These are phyloP conservation scores for Albugo candida DNA, from an alignment of 352 stramenopile species.

Conservation along the genomic window DNA sequence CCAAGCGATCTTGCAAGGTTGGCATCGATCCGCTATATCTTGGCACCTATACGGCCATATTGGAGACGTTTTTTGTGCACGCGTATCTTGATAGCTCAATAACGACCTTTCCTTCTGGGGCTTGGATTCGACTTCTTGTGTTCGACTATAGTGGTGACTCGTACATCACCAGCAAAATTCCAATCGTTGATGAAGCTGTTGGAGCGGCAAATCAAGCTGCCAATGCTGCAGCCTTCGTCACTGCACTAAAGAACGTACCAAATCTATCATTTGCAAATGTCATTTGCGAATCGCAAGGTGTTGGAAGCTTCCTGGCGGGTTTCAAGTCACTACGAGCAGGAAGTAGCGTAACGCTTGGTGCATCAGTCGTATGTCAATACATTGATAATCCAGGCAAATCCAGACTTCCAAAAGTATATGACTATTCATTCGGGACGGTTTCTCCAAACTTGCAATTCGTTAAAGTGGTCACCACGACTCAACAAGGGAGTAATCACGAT, in stretches of 20 bases:
- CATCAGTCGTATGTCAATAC: slow-evolving; percentile 37
- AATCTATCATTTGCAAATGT: slow-evolving; percentile 26
- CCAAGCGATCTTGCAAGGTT: slow-evolving; percentile 34
- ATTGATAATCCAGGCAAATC: slow-evolving; percentile 27
- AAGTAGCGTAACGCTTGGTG: slow-evolving; percentile 6
- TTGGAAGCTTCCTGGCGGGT: slow-evolving; percentile 1
- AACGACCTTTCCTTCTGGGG: slow-evolving; percentile 3
- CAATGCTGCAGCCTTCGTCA: slow-evolving; percentile 3
- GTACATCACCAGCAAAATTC: slow-evolving; percentile 36
- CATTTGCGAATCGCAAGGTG: slow-evolving; percentile 14
- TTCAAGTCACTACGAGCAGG: slow-evolving; percentile 9
- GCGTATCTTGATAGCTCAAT: slow-evolving; percentile 3
- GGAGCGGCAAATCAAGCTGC: background rate
- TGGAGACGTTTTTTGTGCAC: slow-evolving; percentile 36
- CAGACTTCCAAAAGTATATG: slow-evolving; percentile 24
- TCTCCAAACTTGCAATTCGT: slow-evolving; percentile 1
- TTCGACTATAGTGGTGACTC: slow-evolving; percentile 52
- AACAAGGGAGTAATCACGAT: slow-evolving; percentile 24
- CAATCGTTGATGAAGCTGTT: slow-evolving; percentile 12
- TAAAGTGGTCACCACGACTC: slow-evolving; percentile 16
- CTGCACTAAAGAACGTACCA: slow-evolving; percentile 22
- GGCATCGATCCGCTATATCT: slow-evolving; percentile 49
- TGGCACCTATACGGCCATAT: slow-evolving; percentile 14
- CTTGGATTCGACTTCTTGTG: slow-evolving; percentile 23
- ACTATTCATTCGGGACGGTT: slow-evolving; percentile 6